Evolutionary conservation across 78 protist species (phyloP), one percentile per base, ranked within the genome.

Genomic region (Tieghemostelium lacteum): DNA sequence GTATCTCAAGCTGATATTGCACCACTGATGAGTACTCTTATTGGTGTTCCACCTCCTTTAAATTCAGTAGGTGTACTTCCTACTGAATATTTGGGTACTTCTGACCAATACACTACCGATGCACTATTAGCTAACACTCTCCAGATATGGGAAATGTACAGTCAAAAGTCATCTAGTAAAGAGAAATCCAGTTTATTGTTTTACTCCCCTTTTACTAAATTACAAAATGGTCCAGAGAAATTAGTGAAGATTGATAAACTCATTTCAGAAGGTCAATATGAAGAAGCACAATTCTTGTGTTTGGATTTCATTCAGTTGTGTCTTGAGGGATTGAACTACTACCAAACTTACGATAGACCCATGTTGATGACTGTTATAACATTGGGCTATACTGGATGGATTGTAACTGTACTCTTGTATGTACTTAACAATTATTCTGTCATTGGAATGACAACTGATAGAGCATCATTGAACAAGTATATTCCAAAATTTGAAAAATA

Each of bases 1-100:
- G 86, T 95, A 20, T 72, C 77, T 17, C 97, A 96, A 54, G 98
- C 96, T n/a, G 96, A 93, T 28, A 55, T 97, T 31, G 95, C 97
- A 10, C 92, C 96, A 36, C 75, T 97, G 50, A 83, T 97, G 92
- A 26, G 95, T 3, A 28, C 96, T 7, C 78, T 96, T 14, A 45
- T 94, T 7, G 95, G 96, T 37, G 20, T 85, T 3, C 97, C 97
- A 58, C 31, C 64, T 33, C 97, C 98, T 22, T n/a, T 63, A 66
- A 95, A 97, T 60, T 39, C 77, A 0, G 95, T 95, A 0, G 98
- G 98, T 55, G 88, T 86, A 2, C 61, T 95, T 20, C 98, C 98
- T 0, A 50, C 87, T 6, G 96, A 72, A 36, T 73, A 74, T 58
- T 78, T 97, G 12, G 75, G 58, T 34, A 31, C 17, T 20, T 49